phyloP scores from a whole-genome alignment of 2,329 filamentous ascomycete species.

The Exophiala sideris region DNA sequence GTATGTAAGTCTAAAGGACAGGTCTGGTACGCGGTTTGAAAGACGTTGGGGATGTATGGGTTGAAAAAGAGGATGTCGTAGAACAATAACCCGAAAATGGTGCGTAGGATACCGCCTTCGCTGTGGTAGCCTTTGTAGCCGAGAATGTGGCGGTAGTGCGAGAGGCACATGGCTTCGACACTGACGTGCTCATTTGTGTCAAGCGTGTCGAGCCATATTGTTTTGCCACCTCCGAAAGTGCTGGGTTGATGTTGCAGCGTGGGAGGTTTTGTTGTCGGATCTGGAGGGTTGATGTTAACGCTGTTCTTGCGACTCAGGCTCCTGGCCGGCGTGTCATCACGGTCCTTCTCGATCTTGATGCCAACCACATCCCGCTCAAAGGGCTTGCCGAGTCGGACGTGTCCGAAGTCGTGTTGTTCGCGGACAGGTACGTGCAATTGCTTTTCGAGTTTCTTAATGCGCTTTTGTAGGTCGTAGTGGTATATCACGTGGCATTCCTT shows the following conservation, averaged over 20 bases:
- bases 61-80: constrained; percentile 81
- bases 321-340: constrained; percentile 36
- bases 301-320: constrained; percentile 23
- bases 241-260: constrained; percentile 11
- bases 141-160: constrained; percentile 67
- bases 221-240: constrained; percentile 52
- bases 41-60: constrained; percentile 85
- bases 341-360: constrained; percentile 66
- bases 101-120: constrained; percentile 89
- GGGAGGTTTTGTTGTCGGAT: background rate
- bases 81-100: constrained; percentile 85
- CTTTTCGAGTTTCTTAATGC: constrained; percentile 86
- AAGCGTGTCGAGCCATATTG: constrained; percentile 79
- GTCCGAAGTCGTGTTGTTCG: constrained; percentile 87
- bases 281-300: background rate
- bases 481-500: constrained; percentile 85
- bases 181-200: constrained; percentile 70
- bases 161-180: constrained; percentile 93
- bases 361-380: constrained; percentile 73
- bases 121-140: constrained; percentile 95
- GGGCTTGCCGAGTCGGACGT: constrained; percentile 74
- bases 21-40: constrained; percentile 92
- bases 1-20: constrained; percentile 91
- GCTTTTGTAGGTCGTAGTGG: constrained; percentile 92
- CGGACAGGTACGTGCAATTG: constrained; percentile 77